Base-by-base conservation (phyloP, 1,139 yeast species). In the Pichia sp. region DNA sequence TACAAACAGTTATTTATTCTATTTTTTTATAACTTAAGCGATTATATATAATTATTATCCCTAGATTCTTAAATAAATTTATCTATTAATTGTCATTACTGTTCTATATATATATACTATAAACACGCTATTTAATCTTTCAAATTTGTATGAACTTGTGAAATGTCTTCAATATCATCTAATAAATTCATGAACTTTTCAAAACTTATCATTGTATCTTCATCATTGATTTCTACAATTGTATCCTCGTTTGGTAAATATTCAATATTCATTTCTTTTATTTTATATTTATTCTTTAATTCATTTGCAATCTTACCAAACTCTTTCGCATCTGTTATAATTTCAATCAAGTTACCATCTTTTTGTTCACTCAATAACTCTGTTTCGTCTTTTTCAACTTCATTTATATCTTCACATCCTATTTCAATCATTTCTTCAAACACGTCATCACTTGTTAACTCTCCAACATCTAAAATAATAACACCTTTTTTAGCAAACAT, bases 361-460 rank as follows among this genome's bases (percentile, higher is more conserved):
- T 51, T 50, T 34, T 42, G 22, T 30, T 49, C 56, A 31, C 47
- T 53, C 10, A 41, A 48, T 39, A 34, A 36, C 41, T 36, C 50
- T 5, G 44, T 49, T 25, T 42, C 58, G n/a, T 46, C 52, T 18
- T 55, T 45, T 70, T 69, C 72, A 14, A 77, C 78, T 27, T 73
- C 75, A 52, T 75, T 74, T 10, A 87, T 77, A 63, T 93, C 98
- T 57, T 87, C 95, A 11, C 93, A 91, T 0, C 96, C 97, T 19
- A 81, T 65, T 25, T 91, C 98, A 34, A 88, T 73, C 10, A 89
- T 81, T 38, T 74, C 76, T 49, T 89, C 96, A 62, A 90, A 77
- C 2, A 85, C 75, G 16, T 60, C 60, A 42, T 65, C 68, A 45
- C 62, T 58, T 11, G 36, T 46, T 6, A 45, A 45, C 3, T 55